Conservation (phyloP, 2,329 filamentous ascomycete genomes). For the Rhynchosporium secalis region DNA sequence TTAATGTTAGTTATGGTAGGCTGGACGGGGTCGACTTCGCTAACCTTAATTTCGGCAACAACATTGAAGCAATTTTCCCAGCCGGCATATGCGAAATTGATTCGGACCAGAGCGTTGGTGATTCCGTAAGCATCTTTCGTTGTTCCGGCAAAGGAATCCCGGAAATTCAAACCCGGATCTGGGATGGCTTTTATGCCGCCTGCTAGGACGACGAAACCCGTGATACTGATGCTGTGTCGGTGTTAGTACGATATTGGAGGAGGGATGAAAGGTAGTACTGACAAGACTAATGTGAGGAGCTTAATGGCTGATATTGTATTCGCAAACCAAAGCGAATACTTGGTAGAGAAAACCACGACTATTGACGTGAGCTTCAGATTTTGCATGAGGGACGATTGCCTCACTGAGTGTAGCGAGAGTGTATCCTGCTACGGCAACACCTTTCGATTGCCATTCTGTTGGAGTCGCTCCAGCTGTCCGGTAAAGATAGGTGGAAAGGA, state of each 20-base stretch:
- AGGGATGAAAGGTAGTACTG: no score
- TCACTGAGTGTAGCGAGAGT: slow-evolving; percentile 48
- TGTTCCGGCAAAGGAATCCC: slow-evolving; percentile 53
- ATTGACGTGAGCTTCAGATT: neutral
- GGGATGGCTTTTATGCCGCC: slow-evolving; percentile 49
- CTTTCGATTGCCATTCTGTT: slow-evolving; percentile 64
- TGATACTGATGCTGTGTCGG: slow-evolving; percentile 48
- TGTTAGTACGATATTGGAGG: no score
- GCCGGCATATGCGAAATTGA: slow-evolving; percentile 59
- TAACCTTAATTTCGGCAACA: slow-evolving; percentile 57
- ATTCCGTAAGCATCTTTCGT: slow-evolving; percentile 49
- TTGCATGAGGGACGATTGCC: slow-evolving; percentile 32
- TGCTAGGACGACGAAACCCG: slow-evolving; percentile 62
- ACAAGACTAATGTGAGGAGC: slow-evolving; percentile 60
- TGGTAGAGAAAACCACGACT: slow-evolving; percentile 55
- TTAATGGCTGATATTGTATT: slow-evolving; percentile 61
- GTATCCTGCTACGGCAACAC: slow-evolving; percentile 57
- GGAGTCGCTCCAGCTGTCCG: slow-evolving; percentile 52
- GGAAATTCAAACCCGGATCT: slow-evolving; percentile 56
- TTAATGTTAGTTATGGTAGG: neutral
- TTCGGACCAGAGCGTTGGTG: slow-evolving; percentile 59
- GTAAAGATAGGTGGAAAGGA: slow-evolving; percentile 64
- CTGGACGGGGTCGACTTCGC: neutral
- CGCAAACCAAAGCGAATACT: slow-evolving; percentile 54
- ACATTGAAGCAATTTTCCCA: slow-evolving; percentile 63